phyloP scores from a whole-genome alignment of 2,329 filamentous ascomycete species.

The Cytospora piceae region DNA sequence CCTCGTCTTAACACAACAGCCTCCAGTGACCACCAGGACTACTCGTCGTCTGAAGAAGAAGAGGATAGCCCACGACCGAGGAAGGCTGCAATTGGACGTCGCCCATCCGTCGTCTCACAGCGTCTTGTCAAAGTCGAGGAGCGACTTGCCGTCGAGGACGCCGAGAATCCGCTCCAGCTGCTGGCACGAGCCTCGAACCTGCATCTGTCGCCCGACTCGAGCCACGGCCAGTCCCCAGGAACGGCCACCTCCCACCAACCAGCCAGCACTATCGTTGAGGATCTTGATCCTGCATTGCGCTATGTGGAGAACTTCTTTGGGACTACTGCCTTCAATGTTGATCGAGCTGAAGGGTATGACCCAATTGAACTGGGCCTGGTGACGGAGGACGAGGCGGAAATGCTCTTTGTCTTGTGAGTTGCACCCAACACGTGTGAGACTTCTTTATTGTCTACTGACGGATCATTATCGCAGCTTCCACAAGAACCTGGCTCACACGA shows the following conservation, averaged over 20 bases:
- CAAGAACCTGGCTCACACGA: conserved; percentile 70
- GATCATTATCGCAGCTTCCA: conserved; percentile 58
- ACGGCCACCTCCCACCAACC: conserved; percentile 28
- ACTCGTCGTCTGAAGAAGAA: conserved; percentile 40
- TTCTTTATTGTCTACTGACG: conserved; percentile 1
- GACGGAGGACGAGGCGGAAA: conserved; percentile 65
- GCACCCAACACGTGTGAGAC: not conserved
- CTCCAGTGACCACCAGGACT: conserved; percentile 38
- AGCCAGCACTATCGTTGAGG: conserved; percentile 33
- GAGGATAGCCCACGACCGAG: conserved; percentile 36
- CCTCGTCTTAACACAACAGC: conserved; percentile 33
- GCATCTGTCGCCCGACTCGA: conserved; percentile 52
- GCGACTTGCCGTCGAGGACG: conserved; percentile 68
- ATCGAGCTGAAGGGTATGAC: conserved; percentile 66
- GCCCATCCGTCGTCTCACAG: conserved; percentile 35
- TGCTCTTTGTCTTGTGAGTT: conserved; percentile 66
- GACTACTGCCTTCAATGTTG: conserved; percentile 64
- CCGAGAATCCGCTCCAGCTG: conserved; percentile 74
- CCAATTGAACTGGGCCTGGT: conserved; percentile 73
- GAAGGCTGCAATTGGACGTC: conserved; percentile 21
- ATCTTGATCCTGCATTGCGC: conserved; percentile 44
- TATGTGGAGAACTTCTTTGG: conserved; percentile 69
- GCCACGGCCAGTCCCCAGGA: conserved; percentile 29
- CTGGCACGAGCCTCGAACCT: conserved; percentile 74
- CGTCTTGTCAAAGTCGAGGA: conserved; percentile 46